Percentiles rank a stretch among this genome's conserved stretches.
These are phyloP conservation scores for Pleurotus eryngii DNA, from an alignment of 768 basidiomycete genomes.

Conservation along the genomic window DNA sequence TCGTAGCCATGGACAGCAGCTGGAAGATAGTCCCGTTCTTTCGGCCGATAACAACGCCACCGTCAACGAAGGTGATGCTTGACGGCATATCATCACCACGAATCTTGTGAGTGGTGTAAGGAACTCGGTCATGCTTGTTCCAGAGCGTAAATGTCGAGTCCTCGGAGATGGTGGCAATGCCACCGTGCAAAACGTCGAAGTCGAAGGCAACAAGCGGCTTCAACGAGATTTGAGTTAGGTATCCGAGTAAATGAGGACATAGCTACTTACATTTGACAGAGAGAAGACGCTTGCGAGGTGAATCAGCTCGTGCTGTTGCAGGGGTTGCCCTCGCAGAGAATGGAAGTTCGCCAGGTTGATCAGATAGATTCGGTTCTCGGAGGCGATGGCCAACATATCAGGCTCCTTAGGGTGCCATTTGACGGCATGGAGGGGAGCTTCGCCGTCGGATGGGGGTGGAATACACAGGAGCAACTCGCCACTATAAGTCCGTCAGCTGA, in stretches of 20 bases:
- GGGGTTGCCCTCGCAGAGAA: slow-evolving; percentile 58
- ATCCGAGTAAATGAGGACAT: neutral
- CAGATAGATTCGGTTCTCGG: slow-evolving; percentile 70
- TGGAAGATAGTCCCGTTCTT: slow-evolving; percentile 86
- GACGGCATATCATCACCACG: slow-evolving; percentile 80
- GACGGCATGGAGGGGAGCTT: slow-evolving; percentile 67
- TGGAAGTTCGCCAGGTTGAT: slow-evolving; percentile 54
- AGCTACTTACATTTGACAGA: slow-evolving; percentile 60
- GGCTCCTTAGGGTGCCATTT: slow-evolving; percentile 88
- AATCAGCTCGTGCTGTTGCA: slow-evolving; percentile 65
- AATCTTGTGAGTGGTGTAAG: slow-evolving; percentile 74
- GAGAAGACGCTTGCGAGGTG: slow-evolving; percentile 67
- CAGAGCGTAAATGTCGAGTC: slow-evolving; percentile 81
- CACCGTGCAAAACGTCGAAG: slow-evolving; percentile 75
- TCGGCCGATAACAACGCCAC: slow-evolving; percentile 80
- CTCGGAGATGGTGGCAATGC: slow-evolving; percentile 77
- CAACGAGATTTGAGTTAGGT: slow-evolving; percentile 1
- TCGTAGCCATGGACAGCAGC: slow-evolving; percentile 71
- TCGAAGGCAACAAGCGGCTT: slow-evolving; percentile 83
- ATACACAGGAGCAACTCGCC: slow-evolving; percentile 70
- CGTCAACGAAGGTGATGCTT: slow-evolving; percentile 81
- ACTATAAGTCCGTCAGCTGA: slow-evolving; percentile 30
- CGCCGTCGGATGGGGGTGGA: slow-evolving; percentile 53
- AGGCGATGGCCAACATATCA: slow-evolving; percentile 80
- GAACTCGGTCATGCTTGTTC: slow-evolving; percentile 74